A percentile compares a stretch with the other conserved stretches of the same genome.
These are phyloP conservation scores for Inga laurina DNA, from an alignment of 306 rosid genomes.

Conservation along the genomic window DNA sequence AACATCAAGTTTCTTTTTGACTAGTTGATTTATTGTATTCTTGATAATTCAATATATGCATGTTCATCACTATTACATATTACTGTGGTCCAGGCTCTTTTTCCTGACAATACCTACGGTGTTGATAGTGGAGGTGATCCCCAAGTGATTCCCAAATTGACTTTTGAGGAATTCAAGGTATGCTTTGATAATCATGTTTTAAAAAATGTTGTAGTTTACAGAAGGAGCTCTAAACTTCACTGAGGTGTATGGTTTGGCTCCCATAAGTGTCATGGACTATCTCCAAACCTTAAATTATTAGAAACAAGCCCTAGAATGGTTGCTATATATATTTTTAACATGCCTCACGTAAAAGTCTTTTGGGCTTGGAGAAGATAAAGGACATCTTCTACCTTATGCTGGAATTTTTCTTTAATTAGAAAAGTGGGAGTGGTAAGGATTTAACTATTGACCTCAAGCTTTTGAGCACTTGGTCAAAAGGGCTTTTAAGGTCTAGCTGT, in stretches of 20 bases:
- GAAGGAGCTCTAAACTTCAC: not conserved
- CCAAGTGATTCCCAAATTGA: conserved; percentile 80
- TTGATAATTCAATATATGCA: not conserved
- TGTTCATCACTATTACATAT: conserved; percentile 11
- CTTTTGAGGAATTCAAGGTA: conserved; percentile 91
- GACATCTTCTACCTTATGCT: not conserved
- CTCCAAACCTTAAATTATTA: not conserved
- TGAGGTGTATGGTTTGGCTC: not conserved
- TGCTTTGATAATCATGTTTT: conserved; percentile 30
- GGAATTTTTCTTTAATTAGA: not conserved
- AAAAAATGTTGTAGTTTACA: not conserved
- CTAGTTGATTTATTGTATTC: not conserved
- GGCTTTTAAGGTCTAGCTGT: not conserved
- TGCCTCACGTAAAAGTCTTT: not conserved
- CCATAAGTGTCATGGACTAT: not conserved
- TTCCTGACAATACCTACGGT: conserved; percentile 91
- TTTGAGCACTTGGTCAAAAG: not conserved
- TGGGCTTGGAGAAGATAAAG: not conserved
- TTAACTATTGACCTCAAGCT: not conserved
- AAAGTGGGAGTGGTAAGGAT: not conserved
- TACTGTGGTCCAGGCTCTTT: conserved; percentile 72
- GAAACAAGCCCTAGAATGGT: not conserved
- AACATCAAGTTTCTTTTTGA: conserved; percentile 7
- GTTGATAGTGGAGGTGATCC: conserved; percentile 99
- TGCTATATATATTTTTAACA: not conserved